These are phyloP conservation scores for Agrocybe pediades DNA, from an alignment of 768 basidiomycete species.

Conservation along the genomic window DNA sequence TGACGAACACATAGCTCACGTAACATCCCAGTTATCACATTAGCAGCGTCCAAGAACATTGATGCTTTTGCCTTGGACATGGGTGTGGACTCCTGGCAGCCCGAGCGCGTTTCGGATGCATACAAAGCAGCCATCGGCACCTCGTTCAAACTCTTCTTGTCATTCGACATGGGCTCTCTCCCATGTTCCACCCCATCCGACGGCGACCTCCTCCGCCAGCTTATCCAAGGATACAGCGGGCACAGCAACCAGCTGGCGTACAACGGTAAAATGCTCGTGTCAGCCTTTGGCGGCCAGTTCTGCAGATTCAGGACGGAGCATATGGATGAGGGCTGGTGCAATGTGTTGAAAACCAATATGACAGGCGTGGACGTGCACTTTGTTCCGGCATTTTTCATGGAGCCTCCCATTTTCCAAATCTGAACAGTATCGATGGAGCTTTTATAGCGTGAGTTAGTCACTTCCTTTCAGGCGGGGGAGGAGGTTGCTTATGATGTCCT, in stretches of 20 bases:
- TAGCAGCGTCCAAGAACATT: constrained; percentile 51
- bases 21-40: constrained; percentile 42
- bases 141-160: constrained; percentile 48
- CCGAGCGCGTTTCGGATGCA: constrained; percentile 43
- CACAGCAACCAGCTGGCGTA: constrained; percentile 46
- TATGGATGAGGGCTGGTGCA: constrained; percentile 45
- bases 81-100: constrained; percentile 50
- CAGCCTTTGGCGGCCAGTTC: constrained; percentile 54
- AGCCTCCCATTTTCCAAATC: constrained; percentile 40
- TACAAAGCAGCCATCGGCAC: constrained; percentile 35
- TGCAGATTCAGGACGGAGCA: constrained; percentile 51
- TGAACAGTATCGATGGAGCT: constrained; percentile 50
- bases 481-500: not conserved
- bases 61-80: constrained; percentile 61
- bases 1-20: no score
- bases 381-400: constrained; percentile 60
- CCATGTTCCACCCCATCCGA: constrained; percentile 39
- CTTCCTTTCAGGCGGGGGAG: not conserved
- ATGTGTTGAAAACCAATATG: constrained; percentile 27
- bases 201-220: constrained; percentile 33
- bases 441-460: constrained; percentile 30
- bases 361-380: constrained; percentile 41
- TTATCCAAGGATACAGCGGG: constrained; percentile 35
- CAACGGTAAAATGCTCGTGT: constrained; percentile 42
- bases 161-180: constrained; percentile 23